Evolutionary conservation across 495 filamentous ascomycete species (phyloP).

Genomic region (Xylona heveae): DNA sequence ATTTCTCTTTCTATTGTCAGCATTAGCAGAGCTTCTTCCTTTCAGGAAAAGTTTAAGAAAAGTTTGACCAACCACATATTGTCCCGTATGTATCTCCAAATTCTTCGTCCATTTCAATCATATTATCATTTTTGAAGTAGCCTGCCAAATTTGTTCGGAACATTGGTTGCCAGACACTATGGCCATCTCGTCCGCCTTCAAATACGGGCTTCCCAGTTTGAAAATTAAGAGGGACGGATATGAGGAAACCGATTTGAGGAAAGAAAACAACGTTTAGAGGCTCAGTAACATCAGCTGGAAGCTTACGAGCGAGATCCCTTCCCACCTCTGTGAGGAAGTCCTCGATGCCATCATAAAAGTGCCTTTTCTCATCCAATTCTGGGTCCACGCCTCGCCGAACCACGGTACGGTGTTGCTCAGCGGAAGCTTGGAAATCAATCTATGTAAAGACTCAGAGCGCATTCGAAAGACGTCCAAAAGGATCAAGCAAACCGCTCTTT

Average conservation of each 20-base stretch:
- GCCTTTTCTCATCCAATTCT: slow-evolving; percentile 59
- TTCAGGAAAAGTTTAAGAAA: slow-evolving; percentile 2
- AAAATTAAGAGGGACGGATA: slow-evolving; percentile 45
- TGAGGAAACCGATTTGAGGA: slow-evolving; percentile 79
- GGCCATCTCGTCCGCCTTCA: slow-evolving; percentile 26
- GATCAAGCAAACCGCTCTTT: slow-evolving; percentile 27
- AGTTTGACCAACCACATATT: slow-evolving; percentile 46
- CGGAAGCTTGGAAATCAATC: slow-evolving; percentile 69
- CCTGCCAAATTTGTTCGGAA: slow-evolving; percentile 50
- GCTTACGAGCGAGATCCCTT: slow-evolving; percentile 31
- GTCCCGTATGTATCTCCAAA: slow-evolving; percentile 70
- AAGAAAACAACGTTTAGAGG: slow-evolving; percentile 69
- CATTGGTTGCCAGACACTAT: slow-evolving; percentile 43
- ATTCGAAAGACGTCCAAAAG: not conserved
- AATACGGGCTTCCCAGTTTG: slow-evolving; percentile 40
- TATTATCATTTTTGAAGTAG: slow-evolving; percentile 76
- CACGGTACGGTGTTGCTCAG: slow-evolving; percentile 48
- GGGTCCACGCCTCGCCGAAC: slow-evolving; percentile 52
- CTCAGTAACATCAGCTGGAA: slow-evolving; percentile 39
- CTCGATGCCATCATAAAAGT: slow-evolving; percentile 54
- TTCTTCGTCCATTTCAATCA: slow-evolving; percentile 63
- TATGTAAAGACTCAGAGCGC: slow-evolving; percentile 7
- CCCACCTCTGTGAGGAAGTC: slow-evolving; percentile 46
- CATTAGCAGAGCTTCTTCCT: slow-evolving; percentile 7
- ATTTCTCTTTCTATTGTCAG: slow-evolving; percentile 57